A percentile compares a stretch with the other conserved stretches of the same genome.
Evolutionary conservation across 306 rosid genomes (phyloP).

Genomic region (Casuarina glauca): DNA sequence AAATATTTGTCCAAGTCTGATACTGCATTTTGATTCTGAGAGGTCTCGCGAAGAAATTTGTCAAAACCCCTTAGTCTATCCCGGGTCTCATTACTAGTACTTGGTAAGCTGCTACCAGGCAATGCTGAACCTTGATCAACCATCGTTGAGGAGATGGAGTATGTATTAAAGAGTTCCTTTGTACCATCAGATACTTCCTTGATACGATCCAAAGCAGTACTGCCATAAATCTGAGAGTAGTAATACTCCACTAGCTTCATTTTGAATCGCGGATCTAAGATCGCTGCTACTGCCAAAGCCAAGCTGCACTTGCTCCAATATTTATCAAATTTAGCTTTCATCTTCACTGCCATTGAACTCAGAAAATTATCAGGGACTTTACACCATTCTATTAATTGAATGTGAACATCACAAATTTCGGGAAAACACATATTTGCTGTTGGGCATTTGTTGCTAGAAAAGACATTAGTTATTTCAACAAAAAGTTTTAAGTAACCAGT

Average conservation of each 20-base stretch:
- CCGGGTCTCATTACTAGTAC: conserved; percentile 61
- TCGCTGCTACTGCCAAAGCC: conserved; percentile 83
- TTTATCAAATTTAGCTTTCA: conserved; percentile 81
- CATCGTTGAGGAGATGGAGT: conserved; percentile 79
- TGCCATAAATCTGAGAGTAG: conserved; percentile 92
- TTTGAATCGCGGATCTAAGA: conserved; percentile 93
- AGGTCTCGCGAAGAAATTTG: conserved; percentile 85
- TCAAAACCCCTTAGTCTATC: conserved; percentile 93
- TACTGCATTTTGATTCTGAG: conserved; percentile 57
- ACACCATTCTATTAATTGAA: conserved; percentile 86
- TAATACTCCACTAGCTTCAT: conserved; percentile 94
- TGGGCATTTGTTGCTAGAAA: conserved; percentile 63
- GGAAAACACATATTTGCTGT: conserved; percentile 84
- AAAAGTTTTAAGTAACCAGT: conserved; percentile 73
- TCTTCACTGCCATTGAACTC: conserved; percentile 63
- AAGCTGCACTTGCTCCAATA: conserved; percentile 94
- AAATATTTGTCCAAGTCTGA: conserved; percentile 93
- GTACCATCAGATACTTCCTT: conserved; percentile 85
- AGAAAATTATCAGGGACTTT: conserved; percentile 75
- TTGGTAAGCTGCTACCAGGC: conserved; percentile 78
- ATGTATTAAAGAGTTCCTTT: conserved; percentile 80
- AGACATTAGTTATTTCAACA: conserved; percentile 65
- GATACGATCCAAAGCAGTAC: conserved; percentile 80
- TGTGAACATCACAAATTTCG: conserved; percentile 86
- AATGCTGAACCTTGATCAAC: conserved; percentile 86